Base-by-base conservation (phyloP, 116 monocot species). In the Cymodocea nodosa region DNA sequence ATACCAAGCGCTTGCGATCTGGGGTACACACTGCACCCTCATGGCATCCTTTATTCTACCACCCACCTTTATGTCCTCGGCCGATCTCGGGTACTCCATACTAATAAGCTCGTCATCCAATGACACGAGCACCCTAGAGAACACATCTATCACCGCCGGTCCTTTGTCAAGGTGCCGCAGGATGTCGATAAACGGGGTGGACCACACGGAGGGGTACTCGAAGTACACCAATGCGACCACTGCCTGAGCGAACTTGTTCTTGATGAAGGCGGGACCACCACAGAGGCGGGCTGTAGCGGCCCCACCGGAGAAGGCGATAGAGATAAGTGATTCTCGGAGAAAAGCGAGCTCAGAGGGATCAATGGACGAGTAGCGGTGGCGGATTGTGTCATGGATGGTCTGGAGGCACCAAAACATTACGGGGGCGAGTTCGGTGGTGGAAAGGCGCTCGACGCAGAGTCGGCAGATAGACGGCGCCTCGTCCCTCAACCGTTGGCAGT, bases 381-480 rank as follows among this genome's bases (percentile, higher is more conserved):
- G 71, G 66, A 94, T 50, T 39, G 61, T 37, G 40, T 90, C 90
- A 54, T 87, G 82, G 59, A 94, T 68, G 50, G 90, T 59, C 61
- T 87, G 87, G 68, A 90, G 81, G 59, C 82, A 87, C 94, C 94
- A 94, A 79, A 94, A 94, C 52, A 77, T 84, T 52, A 90, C 82
- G 18, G 76, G 79, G 8, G 67, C 69, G 57, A 68, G 66, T 1
- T 78, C 54, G 5, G 86, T 82, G 70, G 6, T 51, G 51, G 59
- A 35, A 55, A 94, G 79, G 64, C 77, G 80, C 14, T 84, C 80
- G 68, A 89, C 77, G 71, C 89, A 89, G 65, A 86, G 72, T 50
- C 77, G 77, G 44, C 86, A 66, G 64, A 76, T 66, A 40, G 76
- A 64, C 18, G 82, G 80, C 25, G 77, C 64, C 8, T 52, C 23